Evolutionary conservation across 768 basidiomycete species (phyloP), one percentile per base, ranked within the genome.

Genomic region (Amanita fuliginea): DNA sequence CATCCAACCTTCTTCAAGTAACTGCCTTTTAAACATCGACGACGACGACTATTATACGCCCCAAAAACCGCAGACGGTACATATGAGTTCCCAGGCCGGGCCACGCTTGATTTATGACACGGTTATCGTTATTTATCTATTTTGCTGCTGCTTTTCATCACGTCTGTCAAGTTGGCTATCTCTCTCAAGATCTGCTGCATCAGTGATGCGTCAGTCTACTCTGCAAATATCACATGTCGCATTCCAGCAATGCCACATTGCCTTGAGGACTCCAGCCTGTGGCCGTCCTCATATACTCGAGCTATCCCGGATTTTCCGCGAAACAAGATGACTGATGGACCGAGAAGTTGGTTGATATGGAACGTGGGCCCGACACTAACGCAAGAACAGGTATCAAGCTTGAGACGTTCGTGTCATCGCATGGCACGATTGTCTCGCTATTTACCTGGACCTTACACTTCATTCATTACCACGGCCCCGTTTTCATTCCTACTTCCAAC

Each of bases 371-470:
- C 72, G 78, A 78, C 76, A 74, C 67, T 55, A 72, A 81, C 81
- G 69, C 83, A 84, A 81, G 83, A n/a, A 85, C 81, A 72, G 66
- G 64, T 63, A 68, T 60, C 62, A 67, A 56, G 76, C 75, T 76
- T 65, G 76, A 79, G 76, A 71, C 69, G 22, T 62, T 71, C 68
- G 72, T 62, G 65, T 61, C 49, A 32, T 43, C 4, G 19, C 13
- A 34, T 69, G 70, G 70, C 69, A 73, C 71, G 70, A 66, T 77
- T 70, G 73, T 72, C 66, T 73, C 64, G 59, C 68, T 64, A 56
- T 68, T 68, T 60, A 70, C 71, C 67, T 58, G 75, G 63, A 66
- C 80, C 79, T 78, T 79, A 82, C 60, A 59, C 69, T 54, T 68
- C 71, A 67, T 70, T 74, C 60, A 55, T 54, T 49, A 59, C 66